A percentile compares a stretch with the other conserved stretches of the same genome.
Evolutionary conservation across 2,329 filamentous ascomycete species (phyloP).

Genomic region (Colletotrichum aenigma): DNA sequence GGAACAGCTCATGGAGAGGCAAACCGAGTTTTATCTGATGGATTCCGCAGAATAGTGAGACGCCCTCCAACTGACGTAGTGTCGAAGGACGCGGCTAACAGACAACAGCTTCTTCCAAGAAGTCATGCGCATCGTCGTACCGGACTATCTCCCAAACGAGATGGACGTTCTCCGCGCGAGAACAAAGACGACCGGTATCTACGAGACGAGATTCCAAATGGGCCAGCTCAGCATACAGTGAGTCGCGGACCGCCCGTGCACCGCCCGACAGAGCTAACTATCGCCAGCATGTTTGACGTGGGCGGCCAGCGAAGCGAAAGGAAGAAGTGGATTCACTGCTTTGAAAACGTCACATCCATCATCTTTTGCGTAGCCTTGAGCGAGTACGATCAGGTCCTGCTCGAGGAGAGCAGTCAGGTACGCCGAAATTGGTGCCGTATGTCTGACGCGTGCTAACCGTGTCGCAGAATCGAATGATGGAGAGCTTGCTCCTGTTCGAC

Average conservation of each 20-base stretch:
- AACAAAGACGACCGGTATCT: conserved; percentile 99
- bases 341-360: conserved; percentile 99
- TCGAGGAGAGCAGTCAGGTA: conserved; percentile 98
- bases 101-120: conserved; percentile 88
- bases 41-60: conserved; percentile 97
- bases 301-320: conserved; percentile 95
- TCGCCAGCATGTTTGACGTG: conserved; percentile 95
- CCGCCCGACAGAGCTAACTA: neutral
- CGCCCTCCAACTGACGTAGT: too few species aligned
- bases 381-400: conserved; percentile 95
- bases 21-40: conserved; percentile 99
- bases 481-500: conserved; percentile 93
- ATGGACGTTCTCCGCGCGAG: conserved; percentile 93
- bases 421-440: conserved; percentile 24
- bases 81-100: conserved; percentile 24
- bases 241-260: conserved; percentile 35
- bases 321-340: conserved; percentile 99
- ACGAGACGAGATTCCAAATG: conserved; percentile 98
- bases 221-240: conserved; percentile 98
- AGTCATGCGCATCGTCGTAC: conserved; percentile 79
- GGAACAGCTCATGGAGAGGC: conserved; percentile 84
- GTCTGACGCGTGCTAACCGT: conserved; percentile 20
- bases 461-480: conserved; percentile 96
- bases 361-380: conserved; percentile 98
- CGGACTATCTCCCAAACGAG: conserved; percentile 90